These are phyloP conservation scores for Aspergillus spinulosporus DNA, from an alignment of 2,329 filamentous ascomycete genomes.

Conservation along the genomic window DNA sequence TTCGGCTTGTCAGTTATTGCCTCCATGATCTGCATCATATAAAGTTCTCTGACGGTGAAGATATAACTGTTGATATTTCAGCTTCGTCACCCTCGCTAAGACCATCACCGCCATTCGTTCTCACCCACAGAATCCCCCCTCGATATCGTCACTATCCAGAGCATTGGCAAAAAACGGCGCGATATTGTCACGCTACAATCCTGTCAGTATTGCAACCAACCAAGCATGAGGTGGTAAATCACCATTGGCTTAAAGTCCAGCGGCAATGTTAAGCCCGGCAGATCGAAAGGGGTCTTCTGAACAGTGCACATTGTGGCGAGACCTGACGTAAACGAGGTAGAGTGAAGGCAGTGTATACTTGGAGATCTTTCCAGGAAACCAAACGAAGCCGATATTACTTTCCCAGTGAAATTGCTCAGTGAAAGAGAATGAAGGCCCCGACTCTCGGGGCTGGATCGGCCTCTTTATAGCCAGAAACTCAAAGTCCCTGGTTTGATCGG, in stretches of 20 bases:
- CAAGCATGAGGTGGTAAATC: background rate
- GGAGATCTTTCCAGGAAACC: no score
- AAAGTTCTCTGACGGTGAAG: constrained; percentile 3
- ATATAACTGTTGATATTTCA: background rate
- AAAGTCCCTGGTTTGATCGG: no score
- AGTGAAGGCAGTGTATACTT: no score
- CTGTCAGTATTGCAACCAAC: no score
- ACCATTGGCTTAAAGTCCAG: background rate
- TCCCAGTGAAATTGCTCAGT: no score
- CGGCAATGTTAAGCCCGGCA: background rate
- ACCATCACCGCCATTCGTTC: background rate
- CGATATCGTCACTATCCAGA: background rate
- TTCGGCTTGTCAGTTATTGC: constrained; percentile 5
- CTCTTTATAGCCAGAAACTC: no score
- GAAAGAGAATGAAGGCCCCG: no score
- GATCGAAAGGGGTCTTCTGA: background rate
- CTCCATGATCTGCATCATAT: constrained; percentile 7
- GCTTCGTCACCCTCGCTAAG: background rate
- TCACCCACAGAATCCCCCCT: background rate
- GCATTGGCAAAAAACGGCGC: background rate
- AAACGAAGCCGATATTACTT: no score
- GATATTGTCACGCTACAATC: background rate
- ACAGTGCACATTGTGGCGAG: no score
- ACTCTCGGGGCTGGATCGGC: no score
- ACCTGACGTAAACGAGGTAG: no score